Evolutionary conservation across 768 basidiomycete genomes (phyloP).

Genomic region (Boletus pseudopeckii): DNA sequence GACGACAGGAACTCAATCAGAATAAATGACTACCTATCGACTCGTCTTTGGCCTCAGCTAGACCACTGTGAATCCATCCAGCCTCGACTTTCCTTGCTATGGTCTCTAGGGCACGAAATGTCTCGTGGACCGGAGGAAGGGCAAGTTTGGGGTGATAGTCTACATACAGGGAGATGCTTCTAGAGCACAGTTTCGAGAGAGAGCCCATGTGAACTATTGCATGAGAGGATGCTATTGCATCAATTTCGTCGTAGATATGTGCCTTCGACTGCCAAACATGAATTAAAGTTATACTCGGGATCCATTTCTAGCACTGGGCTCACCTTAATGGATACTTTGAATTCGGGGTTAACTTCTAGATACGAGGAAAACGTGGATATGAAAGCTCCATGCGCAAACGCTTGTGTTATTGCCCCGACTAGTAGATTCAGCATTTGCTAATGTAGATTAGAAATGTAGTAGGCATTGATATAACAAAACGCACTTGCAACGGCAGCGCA

Average conservation of each 20-base stretch:
- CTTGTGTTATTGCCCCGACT: slow-evolving; percentile 47
- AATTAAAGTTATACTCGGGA: not conserved
- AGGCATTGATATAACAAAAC: slow-evolving; percentile 29
- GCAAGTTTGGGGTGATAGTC: slow-evolving; percentile 33
- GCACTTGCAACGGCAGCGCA: slow-evolving; percentile 54
- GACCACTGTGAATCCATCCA: slow-evolving; percentile 44
- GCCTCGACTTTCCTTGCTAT: slow-evolving; percentile 44
- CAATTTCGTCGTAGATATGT: slow-evolving; percentile 34
- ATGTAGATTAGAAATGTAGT: not conserved
- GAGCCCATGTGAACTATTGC: slow-evolving; percentile 38
- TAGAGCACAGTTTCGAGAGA: slow-evolving; percentile 39
- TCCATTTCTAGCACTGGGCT: not conserved
- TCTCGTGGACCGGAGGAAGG: slow-evolving; percentile 26
- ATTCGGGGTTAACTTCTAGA: slow-evolving; percentile 22
- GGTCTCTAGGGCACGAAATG: slow-evolving; percentile 27
- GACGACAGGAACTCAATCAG: slow-evolving; percentile 4
- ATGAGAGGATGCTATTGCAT: slow-evolving; percentile 33
- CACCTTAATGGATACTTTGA: slow-evolving; percentile 19
- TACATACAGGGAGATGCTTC: slow-evolving; percentile 32
- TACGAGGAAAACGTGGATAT: slow-evolving; percentile 42
- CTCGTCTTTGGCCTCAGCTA: slow-evolving; percentile 25
- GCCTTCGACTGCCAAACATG: slow-evolving; percentile 28
- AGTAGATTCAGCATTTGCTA: slow-evolving; percentile 32
- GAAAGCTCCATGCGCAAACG: slow-evolving; percentile 58
- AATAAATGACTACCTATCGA: slow-evolving; percentile 34